phyloP scores from a whole-genome alignment of 768 basidiomycete species.

The Lactarius sp. region DNA sequence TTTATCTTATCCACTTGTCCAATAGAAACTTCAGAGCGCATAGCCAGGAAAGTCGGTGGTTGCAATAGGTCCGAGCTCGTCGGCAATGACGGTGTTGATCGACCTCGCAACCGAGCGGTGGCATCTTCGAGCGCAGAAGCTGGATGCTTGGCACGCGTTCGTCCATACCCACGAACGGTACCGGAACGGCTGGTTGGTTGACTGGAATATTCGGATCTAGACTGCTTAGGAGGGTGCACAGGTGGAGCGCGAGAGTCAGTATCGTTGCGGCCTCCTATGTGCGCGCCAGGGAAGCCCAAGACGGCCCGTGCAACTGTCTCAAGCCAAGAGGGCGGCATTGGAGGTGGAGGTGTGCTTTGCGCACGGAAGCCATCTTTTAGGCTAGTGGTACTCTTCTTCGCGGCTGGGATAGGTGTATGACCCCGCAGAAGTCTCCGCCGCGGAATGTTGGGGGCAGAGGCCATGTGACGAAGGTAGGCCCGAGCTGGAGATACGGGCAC shows the following conservation, averaged over 20 bases:
- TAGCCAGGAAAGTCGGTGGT: constrained; percentile 13
- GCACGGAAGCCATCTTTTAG: constrained; percentile 34
- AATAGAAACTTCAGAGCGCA: constrained; percentile 32
- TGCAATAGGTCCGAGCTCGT: constrained; percentile 10
- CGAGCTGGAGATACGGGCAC: constrained; percentile 45
- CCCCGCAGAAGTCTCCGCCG: constrained; percentile 21
- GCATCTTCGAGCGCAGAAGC: constrained; percentile 29
- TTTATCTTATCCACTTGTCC: constrained; percentile 45
- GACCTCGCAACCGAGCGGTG: constrained; percentile 10
- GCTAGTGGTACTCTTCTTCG: constrained; percentile 30
- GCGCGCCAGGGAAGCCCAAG: constrained; percentile 42
- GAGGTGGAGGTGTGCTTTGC: constrained; percentile 38
- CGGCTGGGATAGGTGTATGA: neutral
- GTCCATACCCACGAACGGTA: constrained; percentile 27
- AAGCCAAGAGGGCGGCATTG: constrained; percentile 65
- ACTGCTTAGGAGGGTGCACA: neutral
- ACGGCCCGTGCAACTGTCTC: constrained; percentile 65
- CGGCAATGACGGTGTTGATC: constrained; percentile 7
- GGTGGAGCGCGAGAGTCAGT: constrained; percentile 5
- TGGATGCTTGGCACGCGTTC: constrained; percentile 25
- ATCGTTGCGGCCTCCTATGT: constrained; percentile 39
- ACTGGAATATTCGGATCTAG: constrained; percentile 2
- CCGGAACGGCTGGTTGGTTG: constrained; percentile 14
- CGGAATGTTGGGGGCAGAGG: constrained; percentile 49
- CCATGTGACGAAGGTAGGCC: constrained; percentile 71